phyloP scores from a whole-genome alignment of 768 basidiomycete species.

The Psilocybe azurescens region DNA sequence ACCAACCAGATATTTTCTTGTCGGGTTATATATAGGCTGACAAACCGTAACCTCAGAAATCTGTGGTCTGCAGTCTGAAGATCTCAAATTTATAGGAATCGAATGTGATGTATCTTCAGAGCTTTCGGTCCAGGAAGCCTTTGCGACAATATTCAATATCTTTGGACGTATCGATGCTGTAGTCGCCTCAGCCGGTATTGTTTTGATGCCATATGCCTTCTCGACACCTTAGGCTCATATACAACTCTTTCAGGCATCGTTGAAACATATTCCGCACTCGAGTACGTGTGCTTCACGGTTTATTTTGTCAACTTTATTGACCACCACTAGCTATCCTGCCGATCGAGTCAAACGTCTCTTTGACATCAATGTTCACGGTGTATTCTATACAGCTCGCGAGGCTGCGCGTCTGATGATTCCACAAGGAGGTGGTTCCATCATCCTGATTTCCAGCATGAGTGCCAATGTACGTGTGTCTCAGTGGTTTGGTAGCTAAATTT shows the following conservation, averaged over 20 bases:
- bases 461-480: conserved; percentile 60
- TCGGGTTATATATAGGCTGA: not conserved
- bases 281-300: conserved; percentile 49
- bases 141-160: conserved; percentile 62
- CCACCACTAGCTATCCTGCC: conserved; percentile 70
- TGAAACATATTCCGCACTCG: conserved; percentile 87
- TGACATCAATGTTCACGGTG: conserved; percentile 94
- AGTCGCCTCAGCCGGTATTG: conserved; percentile 85
- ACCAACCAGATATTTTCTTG: not conserved
- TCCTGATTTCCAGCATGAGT: conserved; percentile 91
- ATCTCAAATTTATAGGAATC: conserved; percentile 73
- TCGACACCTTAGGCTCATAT: not conserved
- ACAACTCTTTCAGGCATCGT: conserved; percentile 63
- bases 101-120: conserved; percentile 92
- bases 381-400: conserved; percentile 95
- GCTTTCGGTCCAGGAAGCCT: conserved; percentile 75
- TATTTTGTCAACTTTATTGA: not conserved
- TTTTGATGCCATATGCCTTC: not conserved
- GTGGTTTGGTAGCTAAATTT: too few species aligned
- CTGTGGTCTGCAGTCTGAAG: conserved; percentile 57
- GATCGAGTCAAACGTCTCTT: conserved; percentile 84
- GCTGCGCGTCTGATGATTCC: conserved; percentile 93
- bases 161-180: conserved; percentile 80
- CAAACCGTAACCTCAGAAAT: conserved; percentile 41
- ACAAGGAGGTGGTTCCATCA: conserved; percentile 77